Evolutionary conservation across 352 stramenopile species (phyloP).

Genomic region (Elongisporangium undulatum): DNA sequence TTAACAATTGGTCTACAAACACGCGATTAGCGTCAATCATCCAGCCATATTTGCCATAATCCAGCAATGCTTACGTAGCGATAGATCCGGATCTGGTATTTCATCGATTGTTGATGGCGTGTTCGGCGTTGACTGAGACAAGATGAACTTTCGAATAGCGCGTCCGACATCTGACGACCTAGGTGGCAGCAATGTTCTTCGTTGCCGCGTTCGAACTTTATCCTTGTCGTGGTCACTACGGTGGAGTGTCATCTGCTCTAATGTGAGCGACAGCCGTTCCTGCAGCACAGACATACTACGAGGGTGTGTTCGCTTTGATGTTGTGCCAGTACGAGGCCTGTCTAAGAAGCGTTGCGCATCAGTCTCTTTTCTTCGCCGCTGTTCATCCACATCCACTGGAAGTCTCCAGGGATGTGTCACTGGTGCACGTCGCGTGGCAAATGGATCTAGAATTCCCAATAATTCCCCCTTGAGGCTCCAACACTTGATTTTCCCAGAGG

Average conservation of each 20-base stretch:
- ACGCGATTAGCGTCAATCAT: too few relatives aligned
- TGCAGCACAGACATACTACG: constrained; percentile 40
- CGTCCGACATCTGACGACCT: constrained; percentile 29
- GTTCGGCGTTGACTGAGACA: constrained; percentile 21
- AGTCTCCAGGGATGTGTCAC: constrained; percentile 47
- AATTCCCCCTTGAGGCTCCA: constrained; percentile 40
- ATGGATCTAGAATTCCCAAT: constrained; percentile 57
- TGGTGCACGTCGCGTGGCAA: constrained; percentile 50
- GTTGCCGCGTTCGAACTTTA: background rate
- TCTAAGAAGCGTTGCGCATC: constrained; percentile 40
- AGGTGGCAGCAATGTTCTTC: background rate
- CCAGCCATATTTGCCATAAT: background rate
- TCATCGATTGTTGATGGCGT: background rate
- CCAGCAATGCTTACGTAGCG: constrained; percentile 9
- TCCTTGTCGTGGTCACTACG: constrained; percentile 7
- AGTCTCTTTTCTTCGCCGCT: constrained; percentile 23
- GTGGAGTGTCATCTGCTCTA: constrained; percentile 19
- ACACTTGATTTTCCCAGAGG: constrained; percentile 51
- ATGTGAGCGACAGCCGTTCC: constrained; percentile 37
- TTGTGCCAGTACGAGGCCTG: constrained; percentile 12
- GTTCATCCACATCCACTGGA: constrained; percentile 44
- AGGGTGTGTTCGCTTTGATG: constrained; percentile 11
- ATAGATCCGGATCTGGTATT: constrained; percentile 1
- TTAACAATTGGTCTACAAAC: too few relatives aligned
- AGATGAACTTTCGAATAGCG: constrained; percentile 41